phyloP scores from a whole-genome alignment of 805 yeast species.

The Torulaspora gathmanii region DNA sequence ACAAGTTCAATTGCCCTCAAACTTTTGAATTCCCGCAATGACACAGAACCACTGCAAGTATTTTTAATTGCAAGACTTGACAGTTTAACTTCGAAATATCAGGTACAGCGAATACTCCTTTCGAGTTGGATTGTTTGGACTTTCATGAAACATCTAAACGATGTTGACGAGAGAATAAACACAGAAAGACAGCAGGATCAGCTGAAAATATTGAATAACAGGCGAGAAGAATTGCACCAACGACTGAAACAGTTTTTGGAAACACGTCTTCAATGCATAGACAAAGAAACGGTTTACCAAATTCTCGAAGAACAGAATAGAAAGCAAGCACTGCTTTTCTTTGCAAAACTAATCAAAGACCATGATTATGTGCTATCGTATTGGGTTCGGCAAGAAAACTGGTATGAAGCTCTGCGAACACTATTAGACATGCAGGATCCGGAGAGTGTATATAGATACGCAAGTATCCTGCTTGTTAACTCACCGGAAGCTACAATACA shows the following conservation, averaged over 20 bases:
- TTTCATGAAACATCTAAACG: conserved; percentile 34
- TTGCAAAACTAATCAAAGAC: conserved; percentile 65
- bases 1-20: conserved; percentile 64
- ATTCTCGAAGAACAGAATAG: conserved; percentile 64
- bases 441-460: conserved; percentile 54
- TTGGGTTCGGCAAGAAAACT: conserved; percentile 63
- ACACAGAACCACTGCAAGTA: conserved; percentile 41
- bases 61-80: conserved; percentile 44
- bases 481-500: conserved; percentile 66
- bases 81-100: conserved; percentile 26
- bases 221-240: conserved; percentile 27
- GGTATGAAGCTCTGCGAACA: conserved; percentile 66
- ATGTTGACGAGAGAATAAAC: conserved; percentile 33
- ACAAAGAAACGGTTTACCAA: conserved; percentile 65
- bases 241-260: conserved; percentile 49
- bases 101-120: conserved; percentile 32
- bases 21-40: conserved; percentile 43
- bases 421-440: conserved; percentile 47
- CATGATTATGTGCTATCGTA: conserved; percentile 62
- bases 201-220: conserved; percentile 18
- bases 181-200: conserved; percentile 26
- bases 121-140: conserved; percentile 39
- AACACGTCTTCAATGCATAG: conserved; percentile 47
- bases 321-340: conserved; percentile 56
- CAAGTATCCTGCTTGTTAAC: conserved; percentile 65